Evolutionary conservation across 2,329 filamentous ascomycete species (phyloP).

Genomic region (Pestalotiopsis sp.): DNA sequence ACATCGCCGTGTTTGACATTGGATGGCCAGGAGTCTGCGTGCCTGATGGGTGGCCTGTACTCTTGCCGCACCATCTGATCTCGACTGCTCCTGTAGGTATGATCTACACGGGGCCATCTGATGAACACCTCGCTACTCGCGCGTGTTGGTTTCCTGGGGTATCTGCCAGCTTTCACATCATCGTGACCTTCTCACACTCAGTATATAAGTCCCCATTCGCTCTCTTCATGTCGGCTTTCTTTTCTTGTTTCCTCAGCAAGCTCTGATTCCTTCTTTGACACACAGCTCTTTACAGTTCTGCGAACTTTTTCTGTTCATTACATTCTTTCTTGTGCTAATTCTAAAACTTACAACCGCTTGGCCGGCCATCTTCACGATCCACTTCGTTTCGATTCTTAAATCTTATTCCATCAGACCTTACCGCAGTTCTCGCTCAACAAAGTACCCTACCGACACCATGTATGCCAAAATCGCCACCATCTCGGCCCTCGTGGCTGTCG

Average conservation of each 20-base stretch:
- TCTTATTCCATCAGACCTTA: conserved; percentile 12
- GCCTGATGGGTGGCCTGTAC: neutral
- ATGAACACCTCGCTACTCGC: neutral
- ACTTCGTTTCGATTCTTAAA: neutral
- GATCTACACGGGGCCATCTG: conserved; percentile 10
- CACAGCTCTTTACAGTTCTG: conserved; percentile 37
- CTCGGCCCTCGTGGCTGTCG: conserved; percentile 43
- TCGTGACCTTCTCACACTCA: neutral
- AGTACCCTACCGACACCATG: conserved; percentile 37
- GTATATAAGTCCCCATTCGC: conserved; percentile 18
- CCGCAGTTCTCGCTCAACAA: conserved; percentile 9
- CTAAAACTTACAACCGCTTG: conserved; percentile 27
- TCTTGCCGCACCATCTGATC: conserved; percentile 14
- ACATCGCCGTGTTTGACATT: conserved; percentile 10
- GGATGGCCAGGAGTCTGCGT: neutral
- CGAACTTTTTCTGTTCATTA: conserved; percentile 37
- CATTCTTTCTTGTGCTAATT: conserved; percentile 33
- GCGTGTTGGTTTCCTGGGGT: neutral
- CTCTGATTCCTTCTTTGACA: conserved; percentile 22
- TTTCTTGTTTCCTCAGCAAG: conserved; percentile 21
- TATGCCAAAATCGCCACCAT: conserved; percentile 43
- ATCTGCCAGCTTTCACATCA: neutral
- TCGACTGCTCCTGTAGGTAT: conserved; percentile 5
- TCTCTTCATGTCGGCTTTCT: conserved; percentile 7
- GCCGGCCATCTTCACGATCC: conserved; percentile 23